Evolutionary conservation across 2,329 filamentous ascomycete genomes (phyloP).

Genomic region (Sphaceloma murrayae): DNA sequence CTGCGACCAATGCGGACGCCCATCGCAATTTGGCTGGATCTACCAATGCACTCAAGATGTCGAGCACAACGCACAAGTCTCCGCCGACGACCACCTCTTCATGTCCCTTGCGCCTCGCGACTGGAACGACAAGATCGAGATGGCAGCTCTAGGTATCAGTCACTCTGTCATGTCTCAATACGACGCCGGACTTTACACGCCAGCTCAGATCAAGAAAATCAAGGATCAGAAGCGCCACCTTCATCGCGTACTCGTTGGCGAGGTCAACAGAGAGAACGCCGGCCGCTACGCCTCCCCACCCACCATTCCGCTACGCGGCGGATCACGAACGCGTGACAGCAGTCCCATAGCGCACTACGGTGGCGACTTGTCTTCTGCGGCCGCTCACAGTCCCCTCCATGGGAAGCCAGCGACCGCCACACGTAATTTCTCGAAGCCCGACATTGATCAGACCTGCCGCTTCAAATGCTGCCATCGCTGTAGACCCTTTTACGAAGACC

Average conservation of each 20-base stretch:
- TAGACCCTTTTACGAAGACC: constrained; percentile 41
- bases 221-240: constrained; percentile 35
- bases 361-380: neutral
- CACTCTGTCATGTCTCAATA: constrained; percentile 36
- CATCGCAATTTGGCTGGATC: constrained; percentile 57
- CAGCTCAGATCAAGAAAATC: constrained; percentile 34
- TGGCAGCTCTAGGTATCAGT: constrained; percentile 28
- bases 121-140: constrained; percentile 14
- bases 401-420: constrained; percentile 5
- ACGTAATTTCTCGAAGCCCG: constrained; percentile 3
- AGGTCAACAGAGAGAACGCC: constrained; percentile 1
- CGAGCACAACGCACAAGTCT: constrained; percentile 22
- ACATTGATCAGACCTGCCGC: constrained; percentile 27
- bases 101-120: constrained; percentile 3
- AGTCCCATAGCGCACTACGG: neutral
- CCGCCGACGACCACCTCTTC: constrained; percentile 8
- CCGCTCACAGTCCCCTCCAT: neutral
- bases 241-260: constrained; percentile 21
- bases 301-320: too few species aligned
- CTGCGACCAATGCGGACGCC: constrained; percentile 51
- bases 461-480: constrained; percentile 42
- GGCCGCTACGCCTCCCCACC: neutral
- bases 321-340: neutral
- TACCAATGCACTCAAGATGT: constrained; percentile 61
- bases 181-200: constrained; percentile 34